Evolutionary conservation across 345 rosid species (phyloP).

Genomic region (sweet orange (Citrus sinensis)): DNA sequence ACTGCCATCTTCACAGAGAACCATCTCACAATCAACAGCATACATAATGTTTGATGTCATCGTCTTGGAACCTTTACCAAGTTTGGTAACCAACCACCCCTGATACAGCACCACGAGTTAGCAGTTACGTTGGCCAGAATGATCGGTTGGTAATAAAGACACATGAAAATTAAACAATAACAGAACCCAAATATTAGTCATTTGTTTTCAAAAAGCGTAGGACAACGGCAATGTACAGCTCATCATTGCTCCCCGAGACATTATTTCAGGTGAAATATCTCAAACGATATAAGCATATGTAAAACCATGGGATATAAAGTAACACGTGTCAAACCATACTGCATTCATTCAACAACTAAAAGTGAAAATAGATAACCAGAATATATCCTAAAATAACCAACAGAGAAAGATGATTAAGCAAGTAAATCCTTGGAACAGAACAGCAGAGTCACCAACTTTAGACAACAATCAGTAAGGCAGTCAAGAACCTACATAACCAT

Average conservation of each 20-base stretch:
- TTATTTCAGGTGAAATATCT: no score
- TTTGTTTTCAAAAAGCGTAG: not conserved
- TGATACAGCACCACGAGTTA: conserved; percentile 24
- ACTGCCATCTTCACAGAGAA: conserved; percentile 85
- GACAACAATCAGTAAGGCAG: not conserved
- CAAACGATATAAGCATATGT: no score
- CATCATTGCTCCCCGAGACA: not conserved
- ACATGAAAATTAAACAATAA: not conserved
- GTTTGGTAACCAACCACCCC: conserved; percentile 69
- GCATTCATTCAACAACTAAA: not conserved
- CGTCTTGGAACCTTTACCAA: conserved; percentile 41
- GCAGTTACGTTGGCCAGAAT: not conserved
- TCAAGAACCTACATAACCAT: not conserved
- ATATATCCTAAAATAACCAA: not conserved
- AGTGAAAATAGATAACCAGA: not conserved
- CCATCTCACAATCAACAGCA: conserved; percentile 99
- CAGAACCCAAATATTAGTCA: not conserved
- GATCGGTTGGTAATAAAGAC: not conserved
- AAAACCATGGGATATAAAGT: no score
- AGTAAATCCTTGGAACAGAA: not conserved
- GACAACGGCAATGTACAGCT: not conserved
- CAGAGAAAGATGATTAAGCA: not conserved
- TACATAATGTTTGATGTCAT: conserved; percentile 42
- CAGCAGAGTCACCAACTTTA: not conserved
- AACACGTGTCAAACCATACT: not conserved